Percentiles rank a stretch among this genome's conserved stretches.
Conservation (phyloP, 1,284 basidiomycete species). For the Marasmius fiardii region DNA sequence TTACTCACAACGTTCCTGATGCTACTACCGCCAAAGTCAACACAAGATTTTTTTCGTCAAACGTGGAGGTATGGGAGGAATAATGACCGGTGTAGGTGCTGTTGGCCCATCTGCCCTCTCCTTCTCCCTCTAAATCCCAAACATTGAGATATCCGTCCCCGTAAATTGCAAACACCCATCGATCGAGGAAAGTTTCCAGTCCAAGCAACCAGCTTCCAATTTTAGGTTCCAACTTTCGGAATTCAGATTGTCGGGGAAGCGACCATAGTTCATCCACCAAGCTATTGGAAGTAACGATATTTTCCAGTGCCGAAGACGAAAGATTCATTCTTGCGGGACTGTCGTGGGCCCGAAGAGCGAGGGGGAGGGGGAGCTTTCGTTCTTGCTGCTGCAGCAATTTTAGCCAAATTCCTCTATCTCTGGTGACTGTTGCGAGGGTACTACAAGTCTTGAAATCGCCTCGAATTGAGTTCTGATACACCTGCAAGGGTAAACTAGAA, state of each 20-base stretch:
- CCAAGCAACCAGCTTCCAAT: constrained; percentile 23
- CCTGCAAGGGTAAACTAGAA: neutral
- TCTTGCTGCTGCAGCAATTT: constrained; percentile 3
- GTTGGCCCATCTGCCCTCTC: neutral
- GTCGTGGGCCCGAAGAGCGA: neutral
- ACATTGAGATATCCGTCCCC: constrained; percentile 32
- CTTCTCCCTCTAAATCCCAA: constrained; percentile 26
- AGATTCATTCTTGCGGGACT: neutral
- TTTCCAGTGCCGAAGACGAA: constrained; percentile 6
- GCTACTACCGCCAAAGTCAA: neutral
- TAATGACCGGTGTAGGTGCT: neutral
- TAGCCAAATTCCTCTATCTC: constrained; percentile 11
- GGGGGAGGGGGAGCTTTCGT: constrained; percentile 1
- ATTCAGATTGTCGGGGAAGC: constrained; percentile 16
- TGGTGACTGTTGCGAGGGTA: constrained; percentile 4
- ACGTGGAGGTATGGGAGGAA: constrained; percentile 4
- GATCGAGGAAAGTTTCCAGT: constrained; percentile 34
- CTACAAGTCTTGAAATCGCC: constrained; percentile 10
- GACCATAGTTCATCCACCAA: constrained; percentile 19
- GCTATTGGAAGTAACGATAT: constrained; percentile 2
- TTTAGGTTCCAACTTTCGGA: constrained; percentile 13
- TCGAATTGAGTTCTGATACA: neutral
- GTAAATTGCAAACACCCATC: constrained; percentile 38
- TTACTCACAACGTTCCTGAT: neutral
- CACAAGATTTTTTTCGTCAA: neutral